Evolutionary conservation across 2,329 filamentous ascomycete species (phyloP).

Genomic region (Penicillium sp.): DNA sequence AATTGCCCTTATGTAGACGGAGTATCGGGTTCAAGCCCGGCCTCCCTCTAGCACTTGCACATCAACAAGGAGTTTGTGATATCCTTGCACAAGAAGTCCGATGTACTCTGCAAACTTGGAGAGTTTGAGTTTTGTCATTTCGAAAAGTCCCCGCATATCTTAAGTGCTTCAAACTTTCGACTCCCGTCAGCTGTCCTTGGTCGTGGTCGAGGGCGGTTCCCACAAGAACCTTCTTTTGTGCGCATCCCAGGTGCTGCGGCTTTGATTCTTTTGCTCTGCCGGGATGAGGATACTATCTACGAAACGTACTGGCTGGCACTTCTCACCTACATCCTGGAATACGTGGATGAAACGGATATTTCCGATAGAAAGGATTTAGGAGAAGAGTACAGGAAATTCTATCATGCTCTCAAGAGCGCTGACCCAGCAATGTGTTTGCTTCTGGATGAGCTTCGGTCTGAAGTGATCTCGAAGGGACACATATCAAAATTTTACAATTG

Average conservation of each 20-base stretch:
- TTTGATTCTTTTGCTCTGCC: slow-evolving; percentile 18
- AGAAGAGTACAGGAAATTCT: slow-evolving; percentile 13
- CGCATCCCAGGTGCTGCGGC: slow-evolving; percentile 13
- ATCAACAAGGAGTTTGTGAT: no score
- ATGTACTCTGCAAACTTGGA: no score
- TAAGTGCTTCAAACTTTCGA: no score
- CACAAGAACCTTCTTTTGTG: slow-evolving; percentile 4
- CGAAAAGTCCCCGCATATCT: no score
- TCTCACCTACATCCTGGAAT: slow-evolving; percentile 19
- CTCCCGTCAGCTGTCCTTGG: background rate
- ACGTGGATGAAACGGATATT: slow-evolving; percentile 15
- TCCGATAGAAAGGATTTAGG: slow-evolving; percentile 13
- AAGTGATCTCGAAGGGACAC: slow-evolving; percentile 2
- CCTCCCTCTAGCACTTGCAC: no score
- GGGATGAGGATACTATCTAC: slow-evolving; percentile 9
- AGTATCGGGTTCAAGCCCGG: no score
- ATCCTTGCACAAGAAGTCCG: no score
- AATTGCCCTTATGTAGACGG: no score
- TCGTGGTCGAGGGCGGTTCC: slow-evolving; percentile 12
- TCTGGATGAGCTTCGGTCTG: slow-evolving; percentile 11
- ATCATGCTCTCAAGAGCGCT: slow-evolving; percentile 13
- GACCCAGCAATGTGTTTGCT: slow-evolving; percentile 14
- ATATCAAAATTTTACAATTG: background rate
- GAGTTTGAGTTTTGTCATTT: no score
- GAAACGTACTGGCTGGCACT: slow-evolving; percentile 17